Evolutionary conservation across 306 rosid species (phyloP), one percentile per base, ranked within the genome.

Genomic region (Chamaecrista fasciculata): DNA sequence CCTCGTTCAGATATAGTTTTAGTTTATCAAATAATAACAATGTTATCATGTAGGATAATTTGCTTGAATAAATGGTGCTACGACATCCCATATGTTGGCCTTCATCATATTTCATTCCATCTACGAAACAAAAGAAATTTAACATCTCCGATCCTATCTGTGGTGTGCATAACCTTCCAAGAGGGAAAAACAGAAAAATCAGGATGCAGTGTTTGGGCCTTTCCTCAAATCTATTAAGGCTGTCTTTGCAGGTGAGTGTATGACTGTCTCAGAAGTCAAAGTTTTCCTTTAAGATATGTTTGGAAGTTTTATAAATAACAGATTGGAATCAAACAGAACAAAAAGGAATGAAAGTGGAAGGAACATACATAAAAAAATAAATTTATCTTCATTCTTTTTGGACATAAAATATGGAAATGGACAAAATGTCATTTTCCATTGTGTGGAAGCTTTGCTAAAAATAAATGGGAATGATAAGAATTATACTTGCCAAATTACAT

Each of bases 11-110:
- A 7, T 37, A 21, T 18, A 4, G n/a, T 74, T 42, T 19, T 0
- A 11, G 7, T 36, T 36, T 31, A 56, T 66, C 4, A 4, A 24
- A 31, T 73, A 31, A 50, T 19, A 71, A 2, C 18, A 21, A 8
- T 52, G 4, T 9, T 59, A 28, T 69, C 61, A 26, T 46, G 28
- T 64, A 33, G 39, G 21, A 60, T 31, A 49, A 2, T 48, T 43
- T 71, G 71, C 42, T 33, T 21, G 74, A 71, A 64, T 80, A 58
- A 73, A 89, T 90, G 96, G 80, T 84, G 37, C 83, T 85, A 11
- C 85, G 44, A 33, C 68, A 69, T 46, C 20, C 78, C 51, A 14
- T 74, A 19, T 29, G 63, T 20, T 59, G 77, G 48, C 82, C 79
- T 31, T 46, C 64, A 2, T 64, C 81, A 2, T 76, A 47, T 58